Conservation (phyloP, 2,329 filamentous ascomycete genomes). For the Aureobasidium sp. region DNA sequence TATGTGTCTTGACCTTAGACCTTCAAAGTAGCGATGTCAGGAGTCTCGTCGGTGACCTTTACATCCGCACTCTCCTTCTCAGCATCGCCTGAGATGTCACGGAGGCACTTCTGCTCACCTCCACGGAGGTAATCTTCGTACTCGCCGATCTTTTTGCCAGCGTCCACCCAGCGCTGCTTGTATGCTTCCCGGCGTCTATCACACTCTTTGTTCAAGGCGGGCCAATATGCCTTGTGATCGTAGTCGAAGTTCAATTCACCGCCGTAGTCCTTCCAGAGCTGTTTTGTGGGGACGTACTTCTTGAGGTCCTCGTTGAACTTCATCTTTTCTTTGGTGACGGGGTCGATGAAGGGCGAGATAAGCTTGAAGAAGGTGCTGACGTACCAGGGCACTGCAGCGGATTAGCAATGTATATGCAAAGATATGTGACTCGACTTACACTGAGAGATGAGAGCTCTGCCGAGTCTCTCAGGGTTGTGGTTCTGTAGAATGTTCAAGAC, state of each 20-base stretch:
- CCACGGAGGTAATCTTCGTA: conserved; percentile 82
- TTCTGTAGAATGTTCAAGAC: conserved; percentile 88
- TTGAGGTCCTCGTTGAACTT: conserved; percentile 93
- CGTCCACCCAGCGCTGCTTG: conserved; percentile 66
- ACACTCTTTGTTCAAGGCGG: conserved; percentile 67
- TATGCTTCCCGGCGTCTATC: conserved; percentile 57
- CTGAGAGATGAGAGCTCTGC: conserved; percentile 82
- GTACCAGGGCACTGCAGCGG: conserved; percentile 68
- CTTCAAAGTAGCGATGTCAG: conserved; percentile 20
- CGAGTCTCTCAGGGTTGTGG: conserved; percentile 90
- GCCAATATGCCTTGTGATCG: conserved; percentile 85
- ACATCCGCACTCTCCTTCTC: conserved; percentile 14
- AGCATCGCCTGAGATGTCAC: conserved; percentile 20
- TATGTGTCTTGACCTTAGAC: conserved; percentile 15
- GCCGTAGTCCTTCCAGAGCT: conserved; percentile 72
- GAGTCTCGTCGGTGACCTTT: conserved; percentile 19
- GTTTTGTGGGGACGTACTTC: conserved; percentile 70
- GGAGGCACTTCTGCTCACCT: conserved; percentile 35
- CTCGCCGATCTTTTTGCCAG: conserved; percentile 76
- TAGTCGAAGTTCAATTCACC: conserved; percentile 87
- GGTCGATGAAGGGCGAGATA: conserved; percentile 94
- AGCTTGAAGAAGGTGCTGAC: conserved; percentile 93
- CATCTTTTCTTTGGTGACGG: conserved; percentile 85
- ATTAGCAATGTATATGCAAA: not conserved
- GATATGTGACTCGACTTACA: conserved; percentile 45